These are phyloP conservation scores for Entamoeba invadens DNA, from an alignment of 208 protist species.

Conservation along the genomic window DNA sequence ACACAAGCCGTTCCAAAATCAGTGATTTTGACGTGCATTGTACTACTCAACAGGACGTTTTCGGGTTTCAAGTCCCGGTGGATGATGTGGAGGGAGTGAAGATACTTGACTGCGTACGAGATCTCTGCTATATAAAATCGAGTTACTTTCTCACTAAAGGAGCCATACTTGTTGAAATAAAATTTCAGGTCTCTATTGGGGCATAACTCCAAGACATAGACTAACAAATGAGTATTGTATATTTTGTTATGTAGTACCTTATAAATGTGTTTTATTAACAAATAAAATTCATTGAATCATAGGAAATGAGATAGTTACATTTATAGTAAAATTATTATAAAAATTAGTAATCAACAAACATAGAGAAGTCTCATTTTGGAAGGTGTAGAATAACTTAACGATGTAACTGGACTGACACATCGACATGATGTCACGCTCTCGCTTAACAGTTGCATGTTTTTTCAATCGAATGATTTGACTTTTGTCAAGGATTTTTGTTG, in stretches of 20 bases:
- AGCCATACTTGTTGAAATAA: not conserved
- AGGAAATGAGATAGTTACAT: too few species aligned
- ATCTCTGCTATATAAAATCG: slow-evolving; percentile 56
- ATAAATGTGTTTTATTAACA: too few species aligned
- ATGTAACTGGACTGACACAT: not conserved
- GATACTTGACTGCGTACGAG: slow-evolving; percentile 64
- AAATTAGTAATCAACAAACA: not conserved
- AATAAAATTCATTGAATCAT: too few species aligned
- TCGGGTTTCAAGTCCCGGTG: slow-evolving; percentile 79
- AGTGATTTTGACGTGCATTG: slow-evolving; percentile 4
- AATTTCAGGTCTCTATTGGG: not conserved
- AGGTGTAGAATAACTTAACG: not conserved
- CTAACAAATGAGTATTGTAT: not conserved
- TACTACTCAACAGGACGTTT: slow-evolving; percentile 63
- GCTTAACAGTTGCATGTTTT: not conserved
- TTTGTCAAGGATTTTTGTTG: not conserved
- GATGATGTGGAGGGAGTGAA: slow-evolving; percentile 67
- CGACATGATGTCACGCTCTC: not conserved
- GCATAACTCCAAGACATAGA: not conserved
- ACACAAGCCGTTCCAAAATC: slow-evolving; percentile 23
- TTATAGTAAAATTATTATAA: too few species aligned
- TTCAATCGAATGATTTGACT: not conserved
- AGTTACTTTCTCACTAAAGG: not conserved
- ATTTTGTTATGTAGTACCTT: not conserved
- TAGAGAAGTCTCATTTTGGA: not conserved